Evolutionary conservation across 1,139 yeast species (phyloP).

Genomic region (Wickerhamomyces sp.): DNA sequence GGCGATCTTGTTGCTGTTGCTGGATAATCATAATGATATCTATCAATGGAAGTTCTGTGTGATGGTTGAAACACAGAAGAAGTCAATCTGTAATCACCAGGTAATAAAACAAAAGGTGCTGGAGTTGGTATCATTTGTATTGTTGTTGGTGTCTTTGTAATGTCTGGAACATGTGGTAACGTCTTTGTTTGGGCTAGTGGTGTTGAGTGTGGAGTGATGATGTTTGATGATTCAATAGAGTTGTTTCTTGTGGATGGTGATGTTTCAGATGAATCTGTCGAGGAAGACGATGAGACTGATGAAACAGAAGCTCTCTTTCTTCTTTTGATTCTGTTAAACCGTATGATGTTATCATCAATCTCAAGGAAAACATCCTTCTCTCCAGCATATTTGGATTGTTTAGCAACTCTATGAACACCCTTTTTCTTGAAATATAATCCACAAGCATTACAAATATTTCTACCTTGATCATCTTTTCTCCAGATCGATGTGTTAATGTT

Average conservation of each 20-base stretch:
- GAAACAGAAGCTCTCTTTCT: slow-evolving; percentile 9
- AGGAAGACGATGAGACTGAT: no score
- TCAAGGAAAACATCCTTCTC: slow-evolving; percentile 13
- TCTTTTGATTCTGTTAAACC: slow-evolving; percentile 18
- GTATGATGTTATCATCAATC: slow-evolving; percentile 15
- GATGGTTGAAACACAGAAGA: not conserved
- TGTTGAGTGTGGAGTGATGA: not conserved
- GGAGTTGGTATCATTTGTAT: not conserved
- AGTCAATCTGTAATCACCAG: slow-evolving; percentile 1
- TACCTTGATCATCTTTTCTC: slow-evolving; percentile 13
- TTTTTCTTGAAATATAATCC: slow-evolving; percentile 11
- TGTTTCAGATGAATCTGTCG: no score
- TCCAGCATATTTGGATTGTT: slow-evolving; percentile 1
- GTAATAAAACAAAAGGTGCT: not conserved
- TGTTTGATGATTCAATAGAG: not conserved
- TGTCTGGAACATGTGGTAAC: not conserved
- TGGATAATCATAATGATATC: slow-evolving; percentile 5
- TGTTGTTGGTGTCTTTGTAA: not conserved
- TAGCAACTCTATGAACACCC: slow-evolving; percentile 5
- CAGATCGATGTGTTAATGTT: slow-evolving; percentile 13
- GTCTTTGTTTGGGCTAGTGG: not conserved
- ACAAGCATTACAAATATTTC: slow-evolving; percentile 13
- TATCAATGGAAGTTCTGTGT: slow-evolving; percentile 3
- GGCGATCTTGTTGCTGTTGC: no score
- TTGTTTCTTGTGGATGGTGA: not conserved